Base-by-base conservation (phyloP, 2,329 filamentous ascomycete species). In the Diaporthe helianthi region DNA sequence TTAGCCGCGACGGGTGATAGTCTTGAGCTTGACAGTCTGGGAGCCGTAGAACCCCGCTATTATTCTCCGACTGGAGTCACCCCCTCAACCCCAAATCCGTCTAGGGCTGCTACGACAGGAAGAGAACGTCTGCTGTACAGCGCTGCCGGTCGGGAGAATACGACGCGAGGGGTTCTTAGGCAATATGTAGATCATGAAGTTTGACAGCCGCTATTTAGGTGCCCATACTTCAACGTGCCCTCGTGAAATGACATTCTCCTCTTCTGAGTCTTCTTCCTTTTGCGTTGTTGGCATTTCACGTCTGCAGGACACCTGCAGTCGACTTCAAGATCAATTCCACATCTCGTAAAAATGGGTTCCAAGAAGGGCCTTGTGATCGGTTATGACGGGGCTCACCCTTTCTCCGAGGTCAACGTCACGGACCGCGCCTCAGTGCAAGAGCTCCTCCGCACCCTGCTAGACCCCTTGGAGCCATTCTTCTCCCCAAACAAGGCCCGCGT, bases 391-490 rank as follows among this genome's bases (percentile, higher is more conserved):
- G 74, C 79, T n/a, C 87, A 89, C 73, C 86, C 87, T 24, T 89
- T 89, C 77, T 82, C 85, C 46, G 78, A 80, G 69, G 81, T 88
- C 60, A 75, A 82, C 29, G 81, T 89, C 55, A 78, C 79, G 36
- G 82, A 86, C 76, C 83, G 85, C 26, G 76, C 80, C 31, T 87
- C 85, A 2, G 85, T 91, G n/a, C 88, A 91, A 74, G 79, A 86
- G 60, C 87, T 90, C 13, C 84, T 91, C 17, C 80, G 81, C 46
- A 85, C 88, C 3, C 82, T 94, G 12, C 86, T 94, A 31, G 89
- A 92, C 74, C 92, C 92, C 10, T 83, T 94, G 6, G 83, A 89
- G 70, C 86, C 89, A 2, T 92, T 92, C 78, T 92, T 93, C 79
- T 93, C 92, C 1, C 88, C 89, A 0, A 76, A 83, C 52, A 86